These are phyloP conservation scores for Cyclotella distinguenda DNA, from an alignment of 108 stramenopile genomes.

Conservation along the genomic window DNA sequence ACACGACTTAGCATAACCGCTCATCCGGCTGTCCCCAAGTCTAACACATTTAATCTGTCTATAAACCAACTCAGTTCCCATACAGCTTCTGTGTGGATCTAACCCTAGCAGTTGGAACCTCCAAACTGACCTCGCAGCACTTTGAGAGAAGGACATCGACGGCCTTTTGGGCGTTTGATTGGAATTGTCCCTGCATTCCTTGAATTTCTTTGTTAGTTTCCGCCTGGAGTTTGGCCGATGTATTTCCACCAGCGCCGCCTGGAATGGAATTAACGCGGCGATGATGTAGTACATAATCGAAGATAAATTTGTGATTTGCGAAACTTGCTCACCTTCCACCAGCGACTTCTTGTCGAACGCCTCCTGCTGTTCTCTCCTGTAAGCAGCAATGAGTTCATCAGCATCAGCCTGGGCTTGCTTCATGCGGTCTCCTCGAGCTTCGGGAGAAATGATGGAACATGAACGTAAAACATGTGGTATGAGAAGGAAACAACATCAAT, in stretches of 20 bases:
- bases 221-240: slow-evolving; percentile 80
- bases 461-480: background rate
- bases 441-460: background rate
- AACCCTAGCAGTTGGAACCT: slow-evolving; percentile 89
- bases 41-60: background rate
- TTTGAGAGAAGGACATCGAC: slow-evolving; percentile 89
- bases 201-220: slow-evolving; percentile 81
- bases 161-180: slow-evolving; percentile 88
- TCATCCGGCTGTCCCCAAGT: background rate
- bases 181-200: slow-evolving; percentile 75
- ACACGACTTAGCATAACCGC: too few species aligned
- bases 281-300: too few species aligned
- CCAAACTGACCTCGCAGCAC: slow-evolving; percentile 91
- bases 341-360: slow-evolving; percentile 87
- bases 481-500: background rate
- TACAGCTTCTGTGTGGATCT: slow-evolving; percentile 87
- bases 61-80: slow-evolving; percentile 32
- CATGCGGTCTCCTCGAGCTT: slow-evolving; percentile 92
- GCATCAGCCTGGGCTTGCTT: slow-evolving; percentile 91
- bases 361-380: slow-evolving; percentile 88
- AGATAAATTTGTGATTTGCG: too few species aligned
- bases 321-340: slow-evolving; percentile 26
- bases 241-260: slow-evolving; percentile 74
- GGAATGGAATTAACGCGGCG: slow-evolving; percentile 18
- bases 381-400: slow-evolving; percentile 78